Percentiles rank a stretch among this genome's conserved stretches.
Evolutionary conservation across 108 stramenopile species (phyloP).

Genomic region (Skeletonema costatum): DNA sequence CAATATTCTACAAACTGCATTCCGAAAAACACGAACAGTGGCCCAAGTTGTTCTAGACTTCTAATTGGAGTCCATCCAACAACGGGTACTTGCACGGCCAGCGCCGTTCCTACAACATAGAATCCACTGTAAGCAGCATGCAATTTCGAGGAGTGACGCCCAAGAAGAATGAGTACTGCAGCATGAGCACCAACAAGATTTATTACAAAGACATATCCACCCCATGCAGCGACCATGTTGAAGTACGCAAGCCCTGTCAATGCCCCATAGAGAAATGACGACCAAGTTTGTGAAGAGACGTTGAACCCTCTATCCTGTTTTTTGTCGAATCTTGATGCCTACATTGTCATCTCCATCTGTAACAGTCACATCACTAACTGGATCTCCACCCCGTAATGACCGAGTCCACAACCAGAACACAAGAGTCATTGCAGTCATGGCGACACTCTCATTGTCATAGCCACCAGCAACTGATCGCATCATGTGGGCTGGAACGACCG

Average conservation of each 20-base stretch:
- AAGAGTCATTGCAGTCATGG: constrained; percentile 80
- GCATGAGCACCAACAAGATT: constrained; percentile 96
- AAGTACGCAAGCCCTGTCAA: constrained; percentile 77
- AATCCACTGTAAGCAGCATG: constrained; percentile 91
- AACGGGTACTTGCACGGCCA: constrained; percentile 93
- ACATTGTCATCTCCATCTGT: constrained; percentile 6
- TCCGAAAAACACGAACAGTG: constrained; percentile 74
- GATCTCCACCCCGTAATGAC: constrained; percentile 38
- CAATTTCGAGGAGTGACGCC: constrained; percentile 84
- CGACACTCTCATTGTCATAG: constrained; percentile 97
- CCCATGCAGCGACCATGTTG: constrained; percentile 99
- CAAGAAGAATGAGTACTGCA: constrained; percentile 70
- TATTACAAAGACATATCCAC: constrained; percentile 98
- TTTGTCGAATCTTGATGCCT: constrained; percentile 17
- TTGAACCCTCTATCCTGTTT: constrained; percentile 33
- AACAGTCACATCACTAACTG: neutral
- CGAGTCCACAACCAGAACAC: constrained; percentile 92
- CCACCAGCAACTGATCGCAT: constrained; percentile 94
- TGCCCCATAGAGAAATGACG: constrained; percentile 37
- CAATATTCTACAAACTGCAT: constrained; percentile 74
- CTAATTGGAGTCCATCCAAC: constrained; percentile 86
- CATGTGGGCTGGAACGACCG: constrained; percentile 81
- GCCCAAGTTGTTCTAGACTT: constrained; percentile 88
- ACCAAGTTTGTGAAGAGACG: constrained; percentile 4
- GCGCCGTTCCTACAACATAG: constrained; percentile 88